Conservation (phyloP, 805 yeast genomes). For the Candida coquimbonensis region DNA sequence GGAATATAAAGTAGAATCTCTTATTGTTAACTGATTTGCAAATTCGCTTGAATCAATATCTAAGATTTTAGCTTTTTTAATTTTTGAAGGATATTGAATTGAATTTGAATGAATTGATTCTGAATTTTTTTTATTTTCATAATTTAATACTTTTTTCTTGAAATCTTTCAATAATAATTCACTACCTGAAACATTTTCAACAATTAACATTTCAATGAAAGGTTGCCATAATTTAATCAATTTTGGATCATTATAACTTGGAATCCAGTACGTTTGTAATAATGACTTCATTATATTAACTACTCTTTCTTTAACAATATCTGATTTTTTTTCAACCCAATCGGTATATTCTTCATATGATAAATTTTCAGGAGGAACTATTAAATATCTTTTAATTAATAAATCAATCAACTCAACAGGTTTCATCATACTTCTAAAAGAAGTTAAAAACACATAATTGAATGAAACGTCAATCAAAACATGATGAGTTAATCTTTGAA, state of each 20-base stretch:
- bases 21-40: constrained; percentile 79
- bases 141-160: constrained; percentile 25
- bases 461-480: constrained; percentile 53
- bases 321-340: constrained; percentile 69
- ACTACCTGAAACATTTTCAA: constrained; percentile 38
- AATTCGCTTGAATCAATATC: constrained; percentile 70
- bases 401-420: constrained; percentile 53
- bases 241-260: constrained; percentile 45
- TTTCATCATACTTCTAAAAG: constrained; percentile 69
- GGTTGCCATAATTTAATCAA: constrained; percentile 29
- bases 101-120: not conserved
- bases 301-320: constrained; percentile 59
- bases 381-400: constrained; percentile 57
- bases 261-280: constrained; percentile 65
- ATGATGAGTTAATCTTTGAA: constrained; percentile 78
- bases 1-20: constrained; percentile 65
- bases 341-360: constrained; percentile 71
- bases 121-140: not conserved
- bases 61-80: constrained; percentile 40
- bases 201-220: constrained; percentile 33
- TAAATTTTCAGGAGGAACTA: constrained; percentile 81
- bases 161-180: constrained; percentile 33
- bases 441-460: constrained; percentile 61
- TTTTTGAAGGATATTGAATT: constrained; percentile 9
- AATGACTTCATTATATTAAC: constrained; percentile 60